Base-by-base conservation (phyloP, 2,329 filamentous ascomycete genomes). In the Zymoseptoria brevis region DNA sequence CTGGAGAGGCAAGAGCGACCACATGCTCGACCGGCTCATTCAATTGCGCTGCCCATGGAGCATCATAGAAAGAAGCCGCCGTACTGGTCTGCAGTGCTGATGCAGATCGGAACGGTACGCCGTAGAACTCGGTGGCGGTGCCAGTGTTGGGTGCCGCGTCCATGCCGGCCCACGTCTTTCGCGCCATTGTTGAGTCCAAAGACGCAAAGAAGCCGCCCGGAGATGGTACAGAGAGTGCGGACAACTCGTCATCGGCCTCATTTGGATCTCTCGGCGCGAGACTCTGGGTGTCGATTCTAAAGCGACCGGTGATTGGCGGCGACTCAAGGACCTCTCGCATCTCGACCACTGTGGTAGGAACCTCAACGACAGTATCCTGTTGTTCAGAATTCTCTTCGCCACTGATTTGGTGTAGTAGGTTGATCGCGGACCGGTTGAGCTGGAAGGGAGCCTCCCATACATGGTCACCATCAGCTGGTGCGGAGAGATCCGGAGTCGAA, bases 171-270 rank as follows among this genome's bases (percentile, higher is more conserved):
- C 93, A 97, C 11, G 92, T 94, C 69, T 87, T 85, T 56, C 91
- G 85, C 45, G 87, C 85, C 26, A 71, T 60, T 56, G 84, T 83
- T 3, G 87, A 84, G 45, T 88, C 89, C 26, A 96, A 81, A 0
- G 88, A 90, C 1, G 89, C 89, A 75, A 96, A 96, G 79, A 96
- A 96, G 0, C 88, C 90, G 24, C 90, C 88, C 0, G 93, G 93
- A 0, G 93, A 96, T 5, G 92, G 93, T 35, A 97, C 91, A 24
- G 92, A 92, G 19, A 96, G 81, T 60, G 83, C 86, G 19, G 89
- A 92, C 62, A 96, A 62, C 57, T 71, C 68, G 53, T 72, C 70
- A 26, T 71, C 81, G 48, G 87, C 88, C 58, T 87, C 86, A 13
- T 86, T 79, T 13, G 63, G 59, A 51, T 59, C 62, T 22, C 66